phyloP scores from a whole-genome alignment of 345 rosid species.

The Bretschneidera sinensis region DNA sequence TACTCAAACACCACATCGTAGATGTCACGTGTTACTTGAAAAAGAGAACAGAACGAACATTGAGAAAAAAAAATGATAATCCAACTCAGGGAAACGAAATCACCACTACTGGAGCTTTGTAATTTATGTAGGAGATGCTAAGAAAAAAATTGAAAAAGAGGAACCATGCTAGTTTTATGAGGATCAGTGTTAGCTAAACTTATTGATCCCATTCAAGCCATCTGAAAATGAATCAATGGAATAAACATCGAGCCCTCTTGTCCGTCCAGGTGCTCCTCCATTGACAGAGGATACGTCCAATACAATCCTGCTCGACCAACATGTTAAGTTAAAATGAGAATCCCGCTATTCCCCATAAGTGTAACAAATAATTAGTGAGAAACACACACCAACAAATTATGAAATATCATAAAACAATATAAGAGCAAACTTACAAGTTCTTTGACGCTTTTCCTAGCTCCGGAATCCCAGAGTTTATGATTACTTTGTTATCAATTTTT shows the following conservation, averaged over 20 bases:
- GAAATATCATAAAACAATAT: neutral
- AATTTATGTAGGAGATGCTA: conserved; percentile 2
- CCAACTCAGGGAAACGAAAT: conserved; percentile 3
- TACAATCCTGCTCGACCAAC: conserved; percentile 45
- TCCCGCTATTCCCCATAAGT: neutral
- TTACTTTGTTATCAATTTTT: conserved; percentile 42
- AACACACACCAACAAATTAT: neutral
- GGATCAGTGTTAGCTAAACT: conserved; percentile 21
- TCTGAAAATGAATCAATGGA: conserved; percentile 43
- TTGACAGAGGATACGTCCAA: conserved; percentile 67
- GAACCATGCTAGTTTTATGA: conserved; percentile 17
- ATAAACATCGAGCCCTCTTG: conserved; percentile 66
- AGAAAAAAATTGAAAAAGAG: conserved; percentile 3
- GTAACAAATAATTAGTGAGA: too few relatives aligned
- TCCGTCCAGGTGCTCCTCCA: conserved; percentile 90
- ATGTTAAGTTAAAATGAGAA: neutral
- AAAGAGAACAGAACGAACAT: conserved; percentile 20
- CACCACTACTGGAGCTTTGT: neutral
- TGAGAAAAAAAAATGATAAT: neutral
- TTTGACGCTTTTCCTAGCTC: conserved; percentile 38
- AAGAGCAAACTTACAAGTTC: conserved; percentile 42
- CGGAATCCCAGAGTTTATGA: conserved; percentile 32
- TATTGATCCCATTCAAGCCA: conserved; percentile 32
- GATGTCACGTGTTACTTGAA: too few relatives aligned
- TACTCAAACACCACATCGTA: conserved; percentile 22